Conservation (phyloP, 768 basidiomycete species). For the Postia placenta region DNA sequence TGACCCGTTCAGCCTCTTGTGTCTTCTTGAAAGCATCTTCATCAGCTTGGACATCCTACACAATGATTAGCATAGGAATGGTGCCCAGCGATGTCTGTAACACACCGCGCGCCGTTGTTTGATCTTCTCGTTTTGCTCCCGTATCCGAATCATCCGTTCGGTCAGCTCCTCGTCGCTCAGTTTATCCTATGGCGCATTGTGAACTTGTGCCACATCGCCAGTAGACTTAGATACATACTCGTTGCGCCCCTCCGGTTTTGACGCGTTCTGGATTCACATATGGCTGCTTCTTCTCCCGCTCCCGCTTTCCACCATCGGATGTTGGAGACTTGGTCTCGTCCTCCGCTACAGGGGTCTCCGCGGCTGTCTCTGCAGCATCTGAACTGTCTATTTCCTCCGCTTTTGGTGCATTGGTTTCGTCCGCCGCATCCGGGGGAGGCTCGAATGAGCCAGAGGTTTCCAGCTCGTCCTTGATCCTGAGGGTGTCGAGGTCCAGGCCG, state of each 20-base stretch:
- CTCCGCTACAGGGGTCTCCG: slow-evolving; percentile 13
- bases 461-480: slow-evolving; percentile 30
- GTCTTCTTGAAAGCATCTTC: slow-evolving; percentile 72
- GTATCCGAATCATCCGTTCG: slow-evolving; percentile 63
- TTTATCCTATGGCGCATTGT: slow-evolving; percentile 47
- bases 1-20: slow-evolving; percentile 57
- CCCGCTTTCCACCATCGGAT: slow-evolving; percentile 11
- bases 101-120: slow-evolving; percentile 60
- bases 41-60: slow-evolving; percentile 74
- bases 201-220: not conserved
- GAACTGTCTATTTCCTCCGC: slow-evolving; percentile 3
- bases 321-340: not conserved
- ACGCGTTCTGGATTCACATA: slow-evolving; percentile 83
- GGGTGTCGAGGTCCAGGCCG: slow-evolving; percentile 61
- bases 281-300: slow-evolving; percentile 53
- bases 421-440: slow-evolving; percentile 1
- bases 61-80: not conserved
- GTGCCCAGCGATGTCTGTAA: not conserved
- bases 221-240: slow-evolving; percentile 39
- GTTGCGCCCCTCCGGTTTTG: slow-evolving; percentile 71
- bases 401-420: slow-evolving; percentile 6
- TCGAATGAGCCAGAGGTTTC: slow-evolving; percentile 7
- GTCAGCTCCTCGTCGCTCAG: slow-evolving; percentile 59
- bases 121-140: slow-evolving; percentile 72
- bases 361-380: not conserved